phyloP scores from a whole-genome alignment of 371 early-diverging fungal species.

The Sporodiniella umbellata region DNA sequence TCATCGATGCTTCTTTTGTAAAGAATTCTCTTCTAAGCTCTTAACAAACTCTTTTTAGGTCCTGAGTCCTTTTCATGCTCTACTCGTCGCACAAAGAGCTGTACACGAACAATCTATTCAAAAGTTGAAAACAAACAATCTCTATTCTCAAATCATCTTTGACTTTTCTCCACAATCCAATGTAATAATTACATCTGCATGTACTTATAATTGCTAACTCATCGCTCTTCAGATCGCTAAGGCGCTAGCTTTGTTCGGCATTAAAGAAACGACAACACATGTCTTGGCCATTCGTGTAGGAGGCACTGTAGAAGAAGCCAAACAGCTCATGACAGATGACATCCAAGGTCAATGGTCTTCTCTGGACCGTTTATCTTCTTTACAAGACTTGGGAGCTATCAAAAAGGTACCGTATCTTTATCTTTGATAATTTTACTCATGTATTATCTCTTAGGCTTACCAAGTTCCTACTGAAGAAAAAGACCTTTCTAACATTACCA shows the following conservation, averaged over 20 bases:
- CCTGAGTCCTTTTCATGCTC: constrained; percentile 42
- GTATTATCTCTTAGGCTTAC: constrained; percentile 24
- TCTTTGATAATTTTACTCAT: background rate
- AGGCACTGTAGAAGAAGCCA: constrained; percentile 29
- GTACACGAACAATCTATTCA: constrained; percentile 42
- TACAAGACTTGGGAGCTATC: constrained; percentile 27
- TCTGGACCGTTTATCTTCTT: constrained; percentile 19
- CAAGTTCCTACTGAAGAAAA: constrained; percentile 16
- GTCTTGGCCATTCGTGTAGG: constrained; percentile 52
- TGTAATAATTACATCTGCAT: no score
- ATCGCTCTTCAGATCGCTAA: constrained; percentile 54
- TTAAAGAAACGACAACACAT: constrained; percentile 40
- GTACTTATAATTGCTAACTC: background rate
- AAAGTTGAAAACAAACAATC: constrained; percentile 50
- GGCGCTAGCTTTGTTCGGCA: constrained; percentile 51
- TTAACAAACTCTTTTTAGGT: constrained; percentile 41
- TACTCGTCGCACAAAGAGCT: constrained; percentile 51
- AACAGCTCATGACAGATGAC: constrained; percentile 25
- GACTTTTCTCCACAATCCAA: constrained; percentile 53
- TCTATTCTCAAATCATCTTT: constrained; percentile 58
- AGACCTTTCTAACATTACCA: constrained; percentile 15
- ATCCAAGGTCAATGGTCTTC: constrained; percentile 41
- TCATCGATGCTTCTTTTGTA: constrained; percentile 55
- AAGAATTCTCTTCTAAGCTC: no score
- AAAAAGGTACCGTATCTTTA: constrained; percentile 27